A percentile compares a stretch with the other conserved stretches of the same genome.
These are phyloP conservation scores for Trypanosoma conorhini DNA, from an alignment of 208 protist genomes.

Conservation along the genomic window DNA sequence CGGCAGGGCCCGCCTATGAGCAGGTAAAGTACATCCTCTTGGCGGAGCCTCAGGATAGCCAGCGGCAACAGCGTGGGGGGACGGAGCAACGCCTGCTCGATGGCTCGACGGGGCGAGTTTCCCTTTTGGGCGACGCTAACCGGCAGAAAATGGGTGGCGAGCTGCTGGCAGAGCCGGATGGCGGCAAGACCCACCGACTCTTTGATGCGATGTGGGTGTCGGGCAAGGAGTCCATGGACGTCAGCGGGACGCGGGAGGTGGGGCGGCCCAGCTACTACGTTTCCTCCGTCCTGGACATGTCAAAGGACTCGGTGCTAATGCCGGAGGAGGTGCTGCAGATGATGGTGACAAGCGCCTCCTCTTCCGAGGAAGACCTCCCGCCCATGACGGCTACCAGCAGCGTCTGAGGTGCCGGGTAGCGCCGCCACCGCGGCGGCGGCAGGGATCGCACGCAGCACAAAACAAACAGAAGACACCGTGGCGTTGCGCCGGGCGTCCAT, in stretches of 20 bases:
- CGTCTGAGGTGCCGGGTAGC: background rate
- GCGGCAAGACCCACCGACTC: constrained; percentile 37
- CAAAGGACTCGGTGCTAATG: constrained; percentile 7
- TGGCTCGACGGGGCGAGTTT: background rate
- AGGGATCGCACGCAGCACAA: background rate
- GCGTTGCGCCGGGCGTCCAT: background rate
- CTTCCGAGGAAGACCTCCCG: constrained; percentile 7
- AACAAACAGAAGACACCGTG: background rate
- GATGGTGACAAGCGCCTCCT: constrained; percentile 28
- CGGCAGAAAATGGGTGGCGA: background rate
- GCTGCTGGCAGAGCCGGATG: background rate
- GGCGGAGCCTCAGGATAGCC: constrained; percentile 20
- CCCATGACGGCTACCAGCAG: background rate
- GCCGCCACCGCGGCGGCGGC: background rate
- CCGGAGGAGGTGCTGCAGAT: constrained; percentile 29
- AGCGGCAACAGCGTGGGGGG: background rate
- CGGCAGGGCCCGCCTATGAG: constrained; percentile 15
- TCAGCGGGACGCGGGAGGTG: constrained; percentile 46
- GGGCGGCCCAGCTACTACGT: constrained; percentile 67
- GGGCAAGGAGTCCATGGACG: constrained; percentile 36
- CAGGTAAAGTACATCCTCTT: constrained; percentile 32
- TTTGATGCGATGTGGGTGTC: constrained; percentile 84
- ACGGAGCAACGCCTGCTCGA: background rate
- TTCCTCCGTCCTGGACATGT: constrained; percentile 40
- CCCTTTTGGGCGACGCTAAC: background rate